Conservation (phyloP, 1,284 basidiomycete genomes). For the Pisolithus thermaeus region DNA sequence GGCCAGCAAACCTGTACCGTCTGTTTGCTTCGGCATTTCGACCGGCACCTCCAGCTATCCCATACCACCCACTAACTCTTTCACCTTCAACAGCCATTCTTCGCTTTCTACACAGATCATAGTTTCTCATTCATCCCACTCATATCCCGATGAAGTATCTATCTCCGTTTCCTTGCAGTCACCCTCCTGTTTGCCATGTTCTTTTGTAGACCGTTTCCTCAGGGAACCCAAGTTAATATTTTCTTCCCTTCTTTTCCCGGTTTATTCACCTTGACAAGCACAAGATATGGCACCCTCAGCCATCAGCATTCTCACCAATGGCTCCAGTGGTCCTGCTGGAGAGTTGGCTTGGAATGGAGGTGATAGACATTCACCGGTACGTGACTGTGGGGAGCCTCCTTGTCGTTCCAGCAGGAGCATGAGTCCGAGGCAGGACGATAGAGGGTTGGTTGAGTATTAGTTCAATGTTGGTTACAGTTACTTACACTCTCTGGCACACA, state of each 20-base stretch:
- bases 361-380: constrained; percentile 41
- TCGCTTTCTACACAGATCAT: too few species aligned
- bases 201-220: too few species aligned
- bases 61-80: too few species aligned
- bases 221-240: too few species aligned
- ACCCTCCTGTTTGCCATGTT: too few species aligned
- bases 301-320: constrained; percentile 63
- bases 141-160: too few species aligned
- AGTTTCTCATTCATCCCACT: too few species aligned
- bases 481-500: neutral
- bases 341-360: constrained; percentile 39
- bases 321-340: constrained; percentile 36
- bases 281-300: constrained; percentile 69
- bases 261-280: constrained; percentile 64
- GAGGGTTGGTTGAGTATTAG: constrained; percentile 40
- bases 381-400: constrained; percentile 44
- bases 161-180: too few species aligned
- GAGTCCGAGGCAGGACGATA: constrained; percentile 54
- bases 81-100: too few species aligned
- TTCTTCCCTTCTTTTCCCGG: neutral
- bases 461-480: constrained; percentile 3
- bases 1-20: too few species aligned
- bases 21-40: too few species aligned
- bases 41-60: too few species aligned
- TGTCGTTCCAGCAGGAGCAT: constrained; percentile 66